These are phyloP conservation scores for Rugonectria rugulosa DNA, from an alignment of 2,329 filamentous ascomycete species.

Conservation along the genomic window DNA sequence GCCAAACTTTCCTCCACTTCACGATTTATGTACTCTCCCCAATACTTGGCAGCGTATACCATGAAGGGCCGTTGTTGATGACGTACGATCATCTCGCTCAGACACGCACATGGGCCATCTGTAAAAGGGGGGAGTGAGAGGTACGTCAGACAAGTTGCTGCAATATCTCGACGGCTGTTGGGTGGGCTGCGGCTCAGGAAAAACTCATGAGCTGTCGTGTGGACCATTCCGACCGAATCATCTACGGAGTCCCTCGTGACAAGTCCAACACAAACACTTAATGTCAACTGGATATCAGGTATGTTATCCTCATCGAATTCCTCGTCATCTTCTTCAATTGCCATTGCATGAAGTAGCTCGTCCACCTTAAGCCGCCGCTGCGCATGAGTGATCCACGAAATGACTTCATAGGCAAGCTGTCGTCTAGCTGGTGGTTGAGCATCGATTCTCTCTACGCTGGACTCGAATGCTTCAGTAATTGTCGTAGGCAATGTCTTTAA, in stretches of 20 bases:
- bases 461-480: constrained; percentile 2
- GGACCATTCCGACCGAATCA: constrained; percentile 5
- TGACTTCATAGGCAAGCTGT: constrained; percentile 1
- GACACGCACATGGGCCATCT: background rate
- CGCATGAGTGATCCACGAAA: constrained; percentile 1
- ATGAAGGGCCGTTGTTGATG: background rate
- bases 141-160: background rate
- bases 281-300: background rate
- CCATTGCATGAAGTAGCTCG: background rate
- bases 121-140: constrained; percentile 1
- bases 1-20: background rate
- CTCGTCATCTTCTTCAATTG: background rate
- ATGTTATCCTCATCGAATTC: constrained; percentile 7
- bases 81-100: background rate
- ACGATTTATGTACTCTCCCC: background rate
- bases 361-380: background rate
- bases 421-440: background rate
- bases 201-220: constrained; percentile 3
- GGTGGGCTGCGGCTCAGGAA: background rate
- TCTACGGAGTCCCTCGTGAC: background rate
- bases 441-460: background rate
- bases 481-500: background rate
- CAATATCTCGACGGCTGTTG: background rate
- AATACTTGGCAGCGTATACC: background rate
- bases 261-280: background rate